Percentiles rank a stretch among this genome's conserved stretches.
Evolutionary conservation across 202 grass and related monocot species (phyloP).

Genomic region (Dendrocalamus latiflorus): DNA sequence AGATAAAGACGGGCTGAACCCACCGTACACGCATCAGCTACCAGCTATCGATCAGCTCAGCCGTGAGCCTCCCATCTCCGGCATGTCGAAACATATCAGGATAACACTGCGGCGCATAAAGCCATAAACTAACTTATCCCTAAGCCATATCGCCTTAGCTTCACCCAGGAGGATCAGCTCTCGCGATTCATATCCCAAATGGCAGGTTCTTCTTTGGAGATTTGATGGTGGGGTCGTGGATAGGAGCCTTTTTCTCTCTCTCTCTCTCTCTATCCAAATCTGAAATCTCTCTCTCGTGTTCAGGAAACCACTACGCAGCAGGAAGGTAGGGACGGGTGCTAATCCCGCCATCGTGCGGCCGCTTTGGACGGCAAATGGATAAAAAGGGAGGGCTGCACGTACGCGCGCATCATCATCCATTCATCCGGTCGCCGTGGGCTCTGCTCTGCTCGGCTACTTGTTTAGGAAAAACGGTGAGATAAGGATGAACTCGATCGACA

Average conservation of each 20-base stretch:
- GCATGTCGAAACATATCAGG: slow-evolving; percentile 4
- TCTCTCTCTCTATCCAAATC: not conserved
- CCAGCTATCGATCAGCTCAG: not conserved
- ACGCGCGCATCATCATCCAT: not conserved
- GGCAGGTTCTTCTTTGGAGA: not conserved
- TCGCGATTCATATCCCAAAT: not conserved
- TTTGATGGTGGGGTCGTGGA: not conserved
- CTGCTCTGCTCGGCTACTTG: not conserved
- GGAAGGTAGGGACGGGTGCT: not conserved
- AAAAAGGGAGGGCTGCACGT: not conserved
- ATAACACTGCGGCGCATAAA: slow-evolving; percentile 11
- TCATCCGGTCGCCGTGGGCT: slow-evolving; percentile 11
- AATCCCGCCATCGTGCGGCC: not conserved
- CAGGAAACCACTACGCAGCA: not conserved
- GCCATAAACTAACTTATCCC: not conserved
- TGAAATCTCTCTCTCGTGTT: not conserved
- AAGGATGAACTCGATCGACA: slow-evolving; percentile 4
- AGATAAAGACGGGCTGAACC: too few species aligned
- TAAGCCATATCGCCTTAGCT: not conserved
- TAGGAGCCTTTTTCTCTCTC: not conserved
- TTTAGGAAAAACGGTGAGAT: slow-evolving; percentile 12
- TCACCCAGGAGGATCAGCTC: not conserved
- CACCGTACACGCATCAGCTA: not conserved
- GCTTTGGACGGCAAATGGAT: slow-evolving; percentile 18
- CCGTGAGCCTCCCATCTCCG: not conserved